Conservation (phyloP, 345 rosid genomes). For the Cardiospermum halicacabum region DNA sequence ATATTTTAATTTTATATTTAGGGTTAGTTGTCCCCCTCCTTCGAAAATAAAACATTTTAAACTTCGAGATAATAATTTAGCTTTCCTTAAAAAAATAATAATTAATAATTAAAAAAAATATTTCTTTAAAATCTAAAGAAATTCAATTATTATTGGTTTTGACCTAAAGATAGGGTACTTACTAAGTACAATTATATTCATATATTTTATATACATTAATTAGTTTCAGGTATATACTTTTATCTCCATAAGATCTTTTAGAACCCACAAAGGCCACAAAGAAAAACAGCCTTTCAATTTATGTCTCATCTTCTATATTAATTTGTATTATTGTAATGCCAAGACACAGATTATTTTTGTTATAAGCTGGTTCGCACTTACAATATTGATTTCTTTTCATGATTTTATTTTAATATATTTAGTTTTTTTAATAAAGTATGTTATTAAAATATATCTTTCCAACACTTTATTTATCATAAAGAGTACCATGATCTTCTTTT, state of each 20-base stretch:
- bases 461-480: background rate
- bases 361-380: constrained; percentile 15
- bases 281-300: background rate
- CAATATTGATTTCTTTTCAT: no score
- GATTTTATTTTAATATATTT: background rate
- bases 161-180: background rate
- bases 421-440: background rate
- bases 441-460: no score
- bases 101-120: no score
- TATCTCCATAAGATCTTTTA: background rate
- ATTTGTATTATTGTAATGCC: background rate
- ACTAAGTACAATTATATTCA: background rate
- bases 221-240: no score
- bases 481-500: background rate
- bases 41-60: no score
- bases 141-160: no score
- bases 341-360: background rate
- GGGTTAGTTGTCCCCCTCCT: no score
- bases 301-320: background rate
- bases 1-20: no score
- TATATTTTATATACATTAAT: no score
- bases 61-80: no score
- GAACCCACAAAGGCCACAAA: background rate
- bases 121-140: no score
- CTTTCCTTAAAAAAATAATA: no score